Percentiles rank a stretch among this genome's conserved stretches.
phyloP scores from a whole-genome alignment of 441 rosid genomes.

The Manihot esculenta region DNA sequence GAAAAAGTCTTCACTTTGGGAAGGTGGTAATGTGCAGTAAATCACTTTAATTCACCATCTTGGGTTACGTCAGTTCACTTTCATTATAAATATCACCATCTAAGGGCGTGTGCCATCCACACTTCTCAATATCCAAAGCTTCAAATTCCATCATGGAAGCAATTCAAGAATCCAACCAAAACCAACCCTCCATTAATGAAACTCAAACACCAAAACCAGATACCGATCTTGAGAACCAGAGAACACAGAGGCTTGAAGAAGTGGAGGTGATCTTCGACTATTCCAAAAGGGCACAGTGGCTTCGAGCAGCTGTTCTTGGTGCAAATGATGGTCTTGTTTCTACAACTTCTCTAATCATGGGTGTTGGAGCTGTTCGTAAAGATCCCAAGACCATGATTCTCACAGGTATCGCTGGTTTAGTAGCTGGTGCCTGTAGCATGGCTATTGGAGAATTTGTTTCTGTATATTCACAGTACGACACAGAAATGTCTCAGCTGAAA shows the following conservation, averaged over 20 bases:
- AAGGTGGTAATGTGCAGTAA: neutral
- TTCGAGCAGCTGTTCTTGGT: conserved; percentile 78
- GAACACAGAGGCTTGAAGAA: neutral
- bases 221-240: neutral
- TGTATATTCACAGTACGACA: conserved; percentile 76
- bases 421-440: conserved; percentile 88
- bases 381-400: conserved; percentile 71
- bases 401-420: conserved; percentile 71
- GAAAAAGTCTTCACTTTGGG: too few relatives aligned
- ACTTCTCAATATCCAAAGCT: conserved; percentile 13
- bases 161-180: neutral
- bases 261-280: conserved; percentile 41
- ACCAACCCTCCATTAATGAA: neutral
- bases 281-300: conserved; percentile 83
- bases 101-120: conserved; percentile 35
- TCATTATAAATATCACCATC: conserved; percentile 21
- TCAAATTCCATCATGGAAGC: neutral
- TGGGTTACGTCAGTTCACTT: neutral
- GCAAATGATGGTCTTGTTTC: conserved; percentile 86
- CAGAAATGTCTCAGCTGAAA: conserved; percentile 62
- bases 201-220: neutral
- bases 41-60: neutral
- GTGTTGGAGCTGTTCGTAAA: conserved; percentile 69
- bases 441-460: conserved; percentile 88
- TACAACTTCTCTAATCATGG: conserved; percentile 75